A percentile compares a stretch with the other conserved stretches of the same genome.
Conservation (phyloP, 371 early-diverging fungal genomes). For the Circinella minor region DNA sequence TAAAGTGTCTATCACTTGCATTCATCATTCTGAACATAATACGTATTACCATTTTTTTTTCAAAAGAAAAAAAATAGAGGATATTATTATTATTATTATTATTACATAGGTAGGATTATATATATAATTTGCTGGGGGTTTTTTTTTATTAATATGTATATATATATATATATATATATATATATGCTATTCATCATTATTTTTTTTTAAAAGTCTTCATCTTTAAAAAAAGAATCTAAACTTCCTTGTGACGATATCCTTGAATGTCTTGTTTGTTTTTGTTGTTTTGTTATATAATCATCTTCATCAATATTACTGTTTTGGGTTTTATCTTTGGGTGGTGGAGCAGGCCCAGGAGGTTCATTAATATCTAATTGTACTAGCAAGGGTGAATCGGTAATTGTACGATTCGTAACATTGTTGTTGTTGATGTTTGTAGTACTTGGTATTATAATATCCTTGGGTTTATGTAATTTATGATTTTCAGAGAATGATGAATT, state of each 20-base stretch:
- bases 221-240: constrained; percentile 48
- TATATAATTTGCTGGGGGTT: no score
- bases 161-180: not conserved
- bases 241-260: constrained; percentile 25
- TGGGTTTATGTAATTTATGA: not conserved
- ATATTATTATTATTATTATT: no score
- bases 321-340: not conserved
- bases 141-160: not conserved
- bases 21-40: no score
- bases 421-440: not conserved
- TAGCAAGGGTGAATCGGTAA: not conserved
- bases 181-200: not conserved
- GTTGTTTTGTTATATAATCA: not conserved
- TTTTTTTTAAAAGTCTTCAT: constrained; percentile 28
- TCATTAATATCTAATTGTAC: not conserved
- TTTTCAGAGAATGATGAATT: not conserved
- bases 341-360: not conserved
- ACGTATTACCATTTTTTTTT: no score
- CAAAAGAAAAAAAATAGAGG: no score
- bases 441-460: not conserved
- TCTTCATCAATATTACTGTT: not conserved
- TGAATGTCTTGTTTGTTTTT: constrained; percentile 2
- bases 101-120: no score
- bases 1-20: no score
- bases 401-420: not conserved